phyloP scores from a whole-genome alignment of 129 eudicot genomes.

The Arctium minus region DNA sequence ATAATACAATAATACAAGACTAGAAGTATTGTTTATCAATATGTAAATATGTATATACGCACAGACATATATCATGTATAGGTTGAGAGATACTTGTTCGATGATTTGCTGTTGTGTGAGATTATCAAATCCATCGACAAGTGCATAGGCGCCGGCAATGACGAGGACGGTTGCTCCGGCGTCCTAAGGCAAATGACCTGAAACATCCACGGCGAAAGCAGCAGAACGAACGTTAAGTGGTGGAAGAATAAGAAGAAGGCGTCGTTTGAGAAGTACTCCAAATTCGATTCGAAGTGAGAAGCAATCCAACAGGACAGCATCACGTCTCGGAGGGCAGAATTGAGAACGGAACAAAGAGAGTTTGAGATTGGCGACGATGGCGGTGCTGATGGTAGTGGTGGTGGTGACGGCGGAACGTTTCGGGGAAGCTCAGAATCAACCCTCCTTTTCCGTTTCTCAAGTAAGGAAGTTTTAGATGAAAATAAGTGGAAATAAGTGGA shows the following conservation, averaged over 20 bases:
- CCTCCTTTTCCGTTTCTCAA: background rate
- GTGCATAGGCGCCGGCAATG: constrained; percentile 61
- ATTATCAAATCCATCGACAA: constrained; percentile 65
- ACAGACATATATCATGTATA: background rate
- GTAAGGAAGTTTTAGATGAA: background rate
- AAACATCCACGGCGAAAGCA: constrained; percentile 19
- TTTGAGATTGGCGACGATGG: background rate
- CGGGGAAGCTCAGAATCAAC: background rate
- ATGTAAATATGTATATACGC: background rate
- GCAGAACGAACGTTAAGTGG: constrained; percentile 4
- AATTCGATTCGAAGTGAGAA: background rate
- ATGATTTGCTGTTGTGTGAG: constrained; percentile 60
- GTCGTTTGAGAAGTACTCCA: constrained; percentile 3
- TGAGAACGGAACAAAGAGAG: constrained; percentile 9
- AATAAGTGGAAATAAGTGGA: too few relatives aligned
- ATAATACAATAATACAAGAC: background rate
- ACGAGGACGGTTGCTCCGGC: constrained; percentile 62
- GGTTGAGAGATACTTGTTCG: constrained; percentile 52
- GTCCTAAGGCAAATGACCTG: constrained; percentile 49
- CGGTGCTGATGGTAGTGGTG: background rate
- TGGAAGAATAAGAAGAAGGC: constrained; percentile 9
- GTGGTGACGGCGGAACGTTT: constrained; percentile 2
- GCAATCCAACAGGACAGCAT: background rate
- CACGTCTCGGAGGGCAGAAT: background rate
- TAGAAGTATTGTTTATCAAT: background rate